Evolutionary conservation across 306 rosid genomes (phyloP).

Genomic region (Glycine latifolia): DNA sequence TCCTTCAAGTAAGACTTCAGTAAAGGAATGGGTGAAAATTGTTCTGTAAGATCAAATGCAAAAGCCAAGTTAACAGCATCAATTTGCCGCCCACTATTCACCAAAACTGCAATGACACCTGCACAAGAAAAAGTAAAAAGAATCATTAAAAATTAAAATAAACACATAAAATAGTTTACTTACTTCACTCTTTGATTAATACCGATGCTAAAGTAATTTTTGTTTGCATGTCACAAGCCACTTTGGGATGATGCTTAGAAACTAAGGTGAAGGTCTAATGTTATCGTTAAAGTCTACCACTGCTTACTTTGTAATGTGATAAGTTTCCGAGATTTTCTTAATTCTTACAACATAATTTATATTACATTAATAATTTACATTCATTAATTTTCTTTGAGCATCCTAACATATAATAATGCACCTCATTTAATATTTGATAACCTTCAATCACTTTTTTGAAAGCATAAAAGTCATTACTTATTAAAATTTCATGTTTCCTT

Average conservation of each 20-base stretch:
- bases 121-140: conserved; percentile 46
- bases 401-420: conserved; percentile 27
- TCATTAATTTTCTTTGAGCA: neutral
- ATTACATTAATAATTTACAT: conserved; percentile 9
- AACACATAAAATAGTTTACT: conserved; percentile 12
- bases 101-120: conserved; percentile 87
- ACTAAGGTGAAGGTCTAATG: neutral
- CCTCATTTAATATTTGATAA: neutral
- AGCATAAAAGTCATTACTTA: conserved; percentile 17
- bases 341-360: neutral
- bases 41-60: conserved; percentile 84
- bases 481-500: conserved; percentile 21
- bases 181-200: conserved; percentile 28
- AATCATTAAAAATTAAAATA: conserved; percentile 36
- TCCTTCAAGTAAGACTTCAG: conserved; percentile 91
- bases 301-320: conserved; percentile 12
- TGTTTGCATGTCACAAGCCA: conserved; percentile 6
- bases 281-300: conserved; percentile 9
- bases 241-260: neutral
- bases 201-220: conserved; percentile 40
- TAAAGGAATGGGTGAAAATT: conserved; percentile 79
- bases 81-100: conserved; percentile 90
- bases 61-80: conserved; percentile 95
- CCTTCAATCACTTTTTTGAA: conserved; percentile 21
- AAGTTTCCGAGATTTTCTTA: neutral